Evolutionary conservation across 257 asterid genomes (phyloP), one percentile per base, ranked within the genome.

Genomic region (Paraleonurus japonicus): DNA sequence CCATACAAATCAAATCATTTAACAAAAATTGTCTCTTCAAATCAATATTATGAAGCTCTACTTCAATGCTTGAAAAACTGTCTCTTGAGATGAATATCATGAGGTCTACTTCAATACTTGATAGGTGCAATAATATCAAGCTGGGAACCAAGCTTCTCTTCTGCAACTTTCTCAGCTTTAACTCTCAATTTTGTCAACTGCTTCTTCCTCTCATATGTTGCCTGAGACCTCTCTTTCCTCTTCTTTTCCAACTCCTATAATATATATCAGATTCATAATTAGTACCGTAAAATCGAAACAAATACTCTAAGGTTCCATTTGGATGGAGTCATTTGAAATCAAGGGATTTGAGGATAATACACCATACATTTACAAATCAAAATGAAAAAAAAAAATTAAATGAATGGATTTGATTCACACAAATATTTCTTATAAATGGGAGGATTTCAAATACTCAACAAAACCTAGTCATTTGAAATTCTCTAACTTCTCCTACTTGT

Each of bases 141-240:
- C 72, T 92, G 97, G 10, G 95, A 57, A n/a, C 96, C 96, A 1
- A 88, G 88, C 81, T 90, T 87, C 85, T 84, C 97, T 63, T 85
- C 90, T 3, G 95, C 96, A 72, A 76, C 74, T 76, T 88, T 88
- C 81, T 88, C 98, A 1, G 98, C 98, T 62, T 83, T 87, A 27
- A 83, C 72, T 53, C 96, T 86, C 77, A 90, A 79, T 68, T 81
- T 88, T 1, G 81, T 80, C 84, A 92, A 69, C 60, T 87, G 98
- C 82, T 92, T 92, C 90, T 82, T 92, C 80, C 86, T 92, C 86
- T 88, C 93, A 16, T 92, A 92, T 11, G 79, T 51, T 13, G 70
- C 86, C 80, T 88, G 95, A 53, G 96, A 78, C 69, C 96, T 87
- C 39, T 92, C 97, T 60, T 90, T 92, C 74, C 98, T 90, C 97